Percentiles rank a stretch among this genome's conserved stretches.
These are phyloP conservation scores for Xylaria cubensis DNA, from an alignment of 495 filamentous ascomycete genomes.

Conservation along the genomic window DNA sequence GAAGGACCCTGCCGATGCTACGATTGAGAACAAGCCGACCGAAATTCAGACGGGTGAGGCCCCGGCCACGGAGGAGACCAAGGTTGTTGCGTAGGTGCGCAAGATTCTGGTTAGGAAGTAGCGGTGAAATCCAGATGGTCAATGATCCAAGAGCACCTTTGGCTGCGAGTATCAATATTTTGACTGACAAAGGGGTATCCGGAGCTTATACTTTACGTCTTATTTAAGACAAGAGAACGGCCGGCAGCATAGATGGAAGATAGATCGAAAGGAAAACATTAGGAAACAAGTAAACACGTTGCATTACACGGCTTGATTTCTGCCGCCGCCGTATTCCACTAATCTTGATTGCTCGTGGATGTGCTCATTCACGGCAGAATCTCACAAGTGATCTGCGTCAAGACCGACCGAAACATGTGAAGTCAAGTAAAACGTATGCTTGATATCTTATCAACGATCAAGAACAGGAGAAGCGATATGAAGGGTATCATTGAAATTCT, in stretches of 20 bases:
- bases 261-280: slow-evolving; percentile 26
- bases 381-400: background rate
- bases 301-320: slow-evolving; percentile 7
- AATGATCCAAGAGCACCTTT: background rate
- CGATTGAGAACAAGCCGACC: slow-evolving; percentile 36
- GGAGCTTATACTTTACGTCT: background rate
- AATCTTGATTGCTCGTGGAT: background rate
- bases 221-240: background rate
- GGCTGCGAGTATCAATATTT: background rate
- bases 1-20: slow-evolving; percentile 33
- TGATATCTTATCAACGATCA: background rate
- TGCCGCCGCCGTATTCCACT: background rate
- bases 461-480: background rate
- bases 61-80: slow-evolving; percentile 35
- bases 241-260: slow-evolving; percentile 16
- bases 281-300: slow-evolving; percentile 29
- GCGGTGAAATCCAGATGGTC: background rate
- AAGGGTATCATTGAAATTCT: slow-evolving; percentile 24
- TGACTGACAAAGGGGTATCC: background rate
- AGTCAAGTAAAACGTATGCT: background rate
- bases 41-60: slow-evolving; percentile 33
- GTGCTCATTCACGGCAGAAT: background rate
- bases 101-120: slow-evolving; percentile 23
- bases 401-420: background rate
- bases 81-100: slow-evolving; percentile 41